Evolutionary conservation across 2,329 filamentous ascomycete species (phyloP), one percentile per base, ranked within the genome.

Genomic region (Massarina eburnea): DNA sequence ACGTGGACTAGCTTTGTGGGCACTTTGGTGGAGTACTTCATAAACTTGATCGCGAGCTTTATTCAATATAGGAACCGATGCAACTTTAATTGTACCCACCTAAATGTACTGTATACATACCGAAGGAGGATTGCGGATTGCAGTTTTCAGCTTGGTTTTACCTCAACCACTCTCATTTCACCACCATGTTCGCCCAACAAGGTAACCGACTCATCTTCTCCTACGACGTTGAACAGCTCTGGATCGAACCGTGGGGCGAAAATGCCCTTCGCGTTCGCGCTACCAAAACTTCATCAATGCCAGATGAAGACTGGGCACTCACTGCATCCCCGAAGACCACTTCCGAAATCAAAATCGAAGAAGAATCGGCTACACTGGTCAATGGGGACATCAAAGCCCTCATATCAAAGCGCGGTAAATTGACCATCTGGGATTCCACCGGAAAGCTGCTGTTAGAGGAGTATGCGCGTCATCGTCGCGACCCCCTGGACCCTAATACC

Each of bases 181-280:
- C 33, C 15, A 35, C 15, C 21, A 69, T 71, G 66, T 55, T 68
- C 8, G 43, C 79, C 1, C 48, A 58, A 8, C 74, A 82, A 14
- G 79, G 76, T 1, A 78, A 80, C 46, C 82, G 79, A 12, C 79
- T 82, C 3, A 77, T 85, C 46, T 86, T 80, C 60, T 80, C 78
- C 48, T 77, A 73, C 45, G 76, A 79, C 57, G 73, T 73, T n/a
- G 75, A 79, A 51, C 59, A 68, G 19, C 62, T 79, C 44, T 73
- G 73, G 67, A 67, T 80, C 41, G 73, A 80, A 40, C 61, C 76
- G 27, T 80, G 76, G 76, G 76, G 76, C 14, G 49, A 61, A 9
- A 72, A 78, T 48, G 75, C 76, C 1, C 54, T 80, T 5, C 73
- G 77, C 26, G 59, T 80, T 5, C 73, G 77, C 18, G 71, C 75